Evolutionary conservation across 2,329 filamentous ascomycete species (phyloP), one percentile per base, ranked within the genome.

Genomic region (Sordariomycetes sp.): DNA sequence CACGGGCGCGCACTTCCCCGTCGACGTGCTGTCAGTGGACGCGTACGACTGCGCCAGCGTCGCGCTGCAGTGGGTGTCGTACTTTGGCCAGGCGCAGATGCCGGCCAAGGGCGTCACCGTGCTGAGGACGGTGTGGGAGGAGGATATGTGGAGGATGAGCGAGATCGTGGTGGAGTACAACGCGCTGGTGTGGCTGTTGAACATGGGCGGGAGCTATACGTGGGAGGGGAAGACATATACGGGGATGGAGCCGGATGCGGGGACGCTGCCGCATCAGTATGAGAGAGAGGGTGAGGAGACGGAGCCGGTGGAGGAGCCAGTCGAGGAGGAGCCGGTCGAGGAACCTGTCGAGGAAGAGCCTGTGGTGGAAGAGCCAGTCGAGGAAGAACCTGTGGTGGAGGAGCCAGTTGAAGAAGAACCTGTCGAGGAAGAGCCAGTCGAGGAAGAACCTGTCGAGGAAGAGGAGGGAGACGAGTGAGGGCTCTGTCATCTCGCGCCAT

Each of bases 161-260:
- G 64, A 63, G 61, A 60, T 69, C 52, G 62, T 67, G 51, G 62
- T 69, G 60, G 67, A 70, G 66, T 69, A 68, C 63, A 69, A 69
- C 63, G 64, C 65, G 35, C 61, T 68, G 53, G 64, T 62, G 34
- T 69, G 64, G 65, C 64, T 69, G 55, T 59, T 67, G 51, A 63
- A 68, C 59, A 69, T 68, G 64, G 65, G 66, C 50, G 66, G 67
- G 53, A 68, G 60, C 64, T 70, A 66, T 60, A 65, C 61, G 32
- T 68, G 65, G 66, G 63, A 64, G 61, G 63, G 65, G 22, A 20
- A 48, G 40, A 56, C 54, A n/a, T 56, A 28, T 34, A 28, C 54
- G 3, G 11, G 34, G 3, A 20, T 11, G 8, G 28, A 14, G 34
- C 54, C 54, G 11, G 54, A 56, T 20, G n/a, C 25, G 22, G 52